Base-by-base conservation (phyloP, 345 rosid genomes). In the Camelina sativa region DNA sequence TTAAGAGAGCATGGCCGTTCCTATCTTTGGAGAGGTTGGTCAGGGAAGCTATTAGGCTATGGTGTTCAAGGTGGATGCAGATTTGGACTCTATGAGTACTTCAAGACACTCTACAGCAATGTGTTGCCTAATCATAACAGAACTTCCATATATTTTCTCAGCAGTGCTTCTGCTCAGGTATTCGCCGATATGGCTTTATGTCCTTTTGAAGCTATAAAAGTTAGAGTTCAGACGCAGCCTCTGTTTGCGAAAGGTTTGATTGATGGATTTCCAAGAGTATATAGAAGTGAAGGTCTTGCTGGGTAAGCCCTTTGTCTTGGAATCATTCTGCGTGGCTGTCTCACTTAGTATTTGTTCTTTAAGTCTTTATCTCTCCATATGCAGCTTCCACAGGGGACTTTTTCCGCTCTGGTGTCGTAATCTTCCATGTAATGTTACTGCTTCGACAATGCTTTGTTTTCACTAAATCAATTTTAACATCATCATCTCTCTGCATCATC, bases 61-160 rank as follows among this genome's bases (percentile, higher is more conserved):
- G 92, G 89, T 73, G 81, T 64, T 71, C 87, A 88, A 83, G 92
- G 89, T 44, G 89, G 89, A 41, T 88, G 85, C 72, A 76, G 88
- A 80, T 88, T 84, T 8, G 85, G 88, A 22, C 79, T 86, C 7
- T 86, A 84, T 52, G 88, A 82, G 52, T 86, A 88, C 51, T 86
- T 88, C 86, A 88, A 86, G 80, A 76, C 69, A 56, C 72, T 84
- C 69, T 86, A 85, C 75, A 75, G 84, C 73, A 80, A 82, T 65
- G 69, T 82, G 5, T 60, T 84, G 61, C 83, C 72, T 25, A 79
- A 86, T 19, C 44, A 67, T 75, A 84, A 68, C 15, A 81, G 82
- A 67, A 84, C 86, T 71, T 62, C 75, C 17, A n/a, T 88, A 71
- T 86, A 85, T 82, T 84, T 86, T 74, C 54, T 84, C n/a, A 86